Base-by-base conservation (phyloP, 148 eudicot species). In the Diospyros lotus region DNA sequence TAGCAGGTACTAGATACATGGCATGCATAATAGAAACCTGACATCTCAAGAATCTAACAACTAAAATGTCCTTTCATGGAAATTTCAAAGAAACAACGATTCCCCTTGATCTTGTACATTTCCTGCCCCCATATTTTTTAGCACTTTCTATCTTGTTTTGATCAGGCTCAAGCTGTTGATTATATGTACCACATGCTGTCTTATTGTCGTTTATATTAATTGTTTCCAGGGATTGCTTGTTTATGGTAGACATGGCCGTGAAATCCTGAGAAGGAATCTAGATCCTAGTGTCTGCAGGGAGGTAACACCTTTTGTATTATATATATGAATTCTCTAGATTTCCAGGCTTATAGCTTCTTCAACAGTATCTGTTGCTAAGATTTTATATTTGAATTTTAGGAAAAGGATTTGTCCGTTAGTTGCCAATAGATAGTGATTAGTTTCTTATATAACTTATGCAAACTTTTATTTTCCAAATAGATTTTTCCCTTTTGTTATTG, bases 171-270 rank as follows among this genome's bases (percentile, higher is more conserved):
- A 44, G 63, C 45, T 41, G 66, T 58, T 62, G 42, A 48, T 45
- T 50, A 11, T 58, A 46, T 46, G 14, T 28, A 55, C 72, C 69
- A 44, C 79, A 8, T 41, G 68, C 50, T 68, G n/a, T 42, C 14
- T 69, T 39, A 53, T 71, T n/a, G 17, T 66, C 58, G 42, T 15
- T 76, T 73, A 51, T 74, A 43, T 48, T 50, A 2, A 48, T 44
- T 78, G 41, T 41, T 78, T 70, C 50, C 81, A 91, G 97, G 98
- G 97, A 62, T 87, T 94, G 83, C 89, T 91, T 80, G 96, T 94
- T 55, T 94, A 94, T 83, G 98, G 97, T 76, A 90, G 59, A 77
- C 90, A 92, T 86, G 98, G 98, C 64, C 89, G 78, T 68, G 98
- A 94, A 85, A 92, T 94, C 69, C 88, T 80, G 65, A 86, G 94